Evolutionary conservation across 2,329 filamentous ascomycete genomes (phyloP), one percentile per base, ranked within the genome.

Genomic region (Fonsecaea erecta): DNA sequence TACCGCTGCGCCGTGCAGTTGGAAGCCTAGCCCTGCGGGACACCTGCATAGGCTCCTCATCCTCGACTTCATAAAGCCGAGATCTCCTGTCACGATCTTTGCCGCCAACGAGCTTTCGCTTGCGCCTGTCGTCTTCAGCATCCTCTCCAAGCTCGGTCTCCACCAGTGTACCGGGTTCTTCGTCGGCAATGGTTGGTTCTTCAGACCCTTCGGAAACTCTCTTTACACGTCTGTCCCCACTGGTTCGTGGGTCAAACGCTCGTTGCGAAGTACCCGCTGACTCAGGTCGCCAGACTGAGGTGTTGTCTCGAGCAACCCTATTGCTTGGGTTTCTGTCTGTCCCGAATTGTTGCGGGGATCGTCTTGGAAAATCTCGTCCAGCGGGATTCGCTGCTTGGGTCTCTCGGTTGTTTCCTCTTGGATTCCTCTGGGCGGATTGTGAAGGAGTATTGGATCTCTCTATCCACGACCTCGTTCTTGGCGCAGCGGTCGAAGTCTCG

Each of bases 131-230:
- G 46, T 46, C 46, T 48, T 58, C 52, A 35, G 35, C 32, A 51
- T 53, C 46, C 30, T 34, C 53, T 54, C 9, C 43, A 43, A 52
- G 18, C 32, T 82, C 80, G 14, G 81, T 77, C 60, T 85, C 82
- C 5, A 32, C 57, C 26, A 60, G 11, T 9, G 21, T 1, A 52
- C n/a, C 24, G 21, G 28, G 14, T n/a, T 52, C 40, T 21, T 52
- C 46, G 7, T 40, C 57, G 7, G n/a, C 6, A 35, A 7, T 26
- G n/a, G 43, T 32, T 60, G 46, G 16, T 21, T 40, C 40, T 14
- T 52, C 28, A 2, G 40, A 24, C 11, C 12, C 37, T 24, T 43
- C 55, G n/a, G 26, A 3, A 7, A 21, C 28, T 58, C n/a, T 24
- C 14, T 58, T 40, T n/a, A 21, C 11, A 24, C 26, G 55, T 34